Evolutionary conservation across 2,329 filamentous ascomycete genomes (phyloP).

Genomic region (Fusarium humuli): DNA sequence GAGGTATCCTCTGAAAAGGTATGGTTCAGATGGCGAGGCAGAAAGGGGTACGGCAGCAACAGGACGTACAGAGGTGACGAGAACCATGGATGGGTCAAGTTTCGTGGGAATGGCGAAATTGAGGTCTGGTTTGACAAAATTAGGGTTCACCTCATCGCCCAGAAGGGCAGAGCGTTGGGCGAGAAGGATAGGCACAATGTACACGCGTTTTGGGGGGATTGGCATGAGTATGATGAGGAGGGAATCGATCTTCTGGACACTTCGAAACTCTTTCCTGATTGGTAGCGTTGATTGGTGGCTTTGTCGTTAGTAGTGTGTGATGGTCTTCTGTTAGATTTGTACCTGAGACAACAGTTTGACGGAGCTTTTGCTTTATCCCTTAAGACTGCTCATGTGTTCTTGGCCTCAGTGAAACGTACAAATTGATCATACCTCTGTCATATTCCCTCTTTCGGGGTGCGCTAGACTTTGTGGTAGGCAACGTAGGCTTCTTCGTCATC

Average conservation of each 20-base stretch:
- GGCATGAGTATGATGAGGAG: background rate
- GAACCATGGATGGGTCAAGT: background rate
- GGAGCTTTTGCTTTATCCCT: background rate
- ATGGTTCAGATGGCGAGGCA: background rate
- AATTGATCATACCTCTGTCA: background rate
- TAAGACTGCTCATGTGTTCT: background rate
- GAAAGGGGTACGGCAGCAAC: accelerated
- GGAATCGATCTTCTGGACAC: background rate
- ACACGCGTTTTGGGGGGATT: background rate
- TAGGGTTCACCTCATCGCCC: background rate
- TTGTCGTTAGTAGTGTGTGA: background rate
- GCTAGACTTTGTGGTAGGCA: background rate
- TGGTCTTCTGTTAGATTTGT: background rate
- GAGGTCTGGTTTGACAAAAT: background rate
- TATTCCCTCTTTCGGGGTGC: accelerated
- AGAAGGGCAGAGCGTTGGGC: background rate
- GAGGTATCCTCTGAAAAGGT: background rate
- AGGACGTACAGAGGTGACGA: background rate
- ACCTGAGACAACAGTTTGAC: background rate
- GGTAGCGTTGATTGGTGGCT: background rate
- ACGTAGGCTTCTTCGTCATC: background rate
- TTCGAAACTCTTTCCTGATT: background rate
- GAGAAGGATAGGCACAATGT: background rate
- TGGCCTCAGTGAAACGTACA: background rate
- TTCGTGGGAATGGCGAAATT: background rate